phyloP scores from a whole-genome alignment of 169 alveolate species.

The Toxoplasma gondii region DNA sequence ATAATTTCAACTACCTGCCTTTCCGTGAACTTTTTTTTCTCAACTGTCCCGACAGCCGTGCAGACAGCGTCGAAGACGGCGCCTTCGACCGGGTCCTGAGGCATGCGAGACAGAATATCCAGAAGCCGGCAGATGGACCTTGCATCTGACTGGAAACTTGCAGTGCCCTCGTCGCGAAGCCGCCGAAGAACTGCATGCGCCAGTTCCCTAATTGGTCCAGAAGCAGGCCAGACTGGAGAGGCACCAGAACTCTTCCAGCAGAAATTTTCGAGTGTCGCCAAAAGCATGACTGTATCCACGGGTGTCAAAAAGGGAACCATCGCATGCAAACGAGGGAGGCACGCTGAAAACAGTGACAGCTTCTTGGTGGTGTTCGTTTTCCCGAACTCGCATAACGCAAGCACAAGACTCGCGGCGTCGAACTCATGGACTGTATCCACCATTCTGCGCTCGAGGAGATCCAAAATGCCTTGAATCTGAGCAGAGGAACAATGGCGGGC shows the following conservation, averaged over 20 bases:
- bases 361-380: background rate
- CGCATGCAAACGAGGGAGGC: background rate
- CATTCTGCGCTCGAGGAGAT: background rate
- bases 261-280: background rate
- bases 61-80: background rate
- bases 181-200: background rate
- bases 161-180: background rate
- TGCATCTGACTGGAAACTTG: background rate
- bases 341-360: background rate
- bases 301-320: background rate
- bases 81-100: background rate
- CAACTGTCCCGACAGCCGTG: background rate
- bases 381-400: background rate
- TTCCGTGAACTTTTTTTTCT: background rate
- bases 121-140: background rate
- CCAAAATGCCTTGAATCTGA: background rate
- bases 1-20: background rate
- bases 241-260: background rate
- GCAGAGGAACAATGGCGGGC: background rate
- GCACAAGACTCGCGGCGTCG: background rate
- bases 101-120: background rate
- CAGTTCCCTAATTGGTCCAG: background rate
- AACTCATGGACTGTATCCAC: background rate
- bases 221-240: background rate
- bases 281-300: background rate